Evolutionary conservation across 106 monocot species (phyloP).

Genomic region (Dioscorea alata): DNA sequence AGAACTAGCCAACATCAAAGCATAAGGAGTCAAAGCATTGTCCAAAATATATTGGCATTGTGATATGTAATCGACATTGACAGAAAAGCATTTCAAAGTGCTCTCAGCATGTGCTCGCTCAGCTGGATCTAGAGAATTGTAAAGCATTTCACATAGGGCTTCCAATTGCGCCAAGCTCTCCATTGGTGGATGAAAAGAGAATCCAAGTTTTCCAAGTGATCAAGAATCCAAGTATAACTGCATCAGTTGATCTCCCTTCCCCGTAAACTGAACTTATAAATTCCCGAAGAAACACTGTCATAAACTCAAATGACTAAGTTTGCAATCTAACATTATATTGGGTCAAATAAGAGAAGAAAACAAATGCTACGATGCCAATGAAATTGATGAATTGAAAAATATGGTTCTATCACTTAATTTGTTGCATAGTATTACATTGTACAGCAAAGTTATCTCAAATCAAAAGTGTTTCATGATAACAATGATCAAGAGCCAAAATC

Average conservation of each 20-base stretch:
- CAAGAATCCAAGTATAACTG: slow-evolving; percentile 40
- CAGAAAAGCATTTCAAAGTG: slow-evolving; percentile 93
- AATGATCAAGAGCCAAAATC: slow-evolving; percentile 45
- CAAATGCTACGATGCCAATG: slow-evolving; percentile 29
- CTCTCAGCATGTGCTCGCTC: slow-evolving; percentile 93
- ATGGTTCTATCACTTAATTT: slow-evolving; percentile 29
- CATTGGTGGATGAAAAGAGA: slow-evolving; percentile 41
- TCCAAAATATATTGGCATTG: slow-evolving; percentile 98
- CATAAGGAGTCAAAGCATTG: slow-evolving; percentile 97
- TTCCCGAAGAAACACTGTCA: slow-evolving; percentile 35
- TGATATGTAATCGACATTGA: slow-evolving; percentile 89
- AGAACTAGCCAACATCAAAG: slow-evolving; percentile 98
- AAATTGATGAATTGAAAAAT: slow-evolving; percentile 36
- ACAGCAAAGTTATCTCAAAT: slow-evolving; percentile 53
- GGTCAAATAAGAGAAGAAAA: slow-evolving; percentile 16
- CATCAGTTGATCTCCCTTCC: slow-evolving; percentile 34
- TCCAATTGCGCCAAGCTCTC: slow-evolving; percentile 98
- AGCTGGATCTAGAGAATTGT: slow-evolving; percentile 89
- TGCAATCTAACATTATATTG: slow-evolving; percentile 17
- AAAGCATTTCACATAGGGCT: slow-evolving; percentile 95
- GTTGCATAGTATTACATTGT: slow-evolving; percentile 51
- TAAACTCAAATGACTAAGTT: slow-evolving; percentile 31
- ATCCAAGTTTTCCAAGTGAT: slow-evolving; percentile 43
- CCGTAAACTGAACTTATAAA: slow-evolving; percentile 30
- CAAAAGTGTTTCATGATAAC: slow-evolving; percentile 46